Base-by-base conservation (phyloP, 352 stramenopile species). In the Globisporangium lucens region DNA sequence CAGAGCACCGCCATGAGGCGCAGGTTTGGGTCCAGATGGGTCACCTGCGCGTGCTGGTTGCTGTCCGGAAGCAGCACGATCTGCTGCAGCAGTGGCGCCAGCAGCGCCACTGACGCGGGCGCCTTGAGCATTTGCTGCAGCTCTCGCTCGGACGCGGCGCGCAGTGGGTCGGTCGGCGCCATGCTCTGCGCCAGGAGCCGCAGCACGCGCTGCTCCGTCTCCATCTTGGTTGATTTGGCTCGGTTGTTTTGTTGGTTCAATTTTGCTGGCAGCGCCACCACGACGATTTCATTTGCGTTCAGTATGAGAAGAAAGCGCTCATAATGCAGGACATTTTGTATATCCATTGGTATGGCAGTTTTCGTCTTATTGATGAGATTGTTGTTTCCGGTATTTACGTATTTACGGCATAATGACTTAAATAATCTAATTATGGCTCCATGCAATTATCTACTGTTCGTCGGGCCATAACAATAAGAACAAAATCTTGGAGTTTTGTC, bases 1-100 rank as follows among this genome's bases (percentile, higher is more conserved):
- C 87, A 95, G 15, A 95, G 73, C 57, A 85, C 78, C 29, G 79
- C 81, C 53, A 91, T 69, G 17, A 95, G 75, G 52, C 85, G 82
- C 70, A 89, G 62, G 68, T 89, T 71, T 17, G 70, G 46, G 61
- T 91, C 82, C 33, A 83, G 36, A 0, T 66, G 52, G 0, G 53
- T 52, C 41, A 83, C 59, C 9, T 74, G 66, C 36, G 49, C 36
- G n/a, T 77, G 60, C 41, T 81, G 77, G 38, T 83, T 69, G 49
- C 61, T 62, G 20, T 70, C 73, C 2, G 75, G 75, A 7, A 82
- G 57, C 8, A 79, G 69, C 15, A 90, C 75, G 27, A 76, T 74
- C 43, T 83, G 75, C 27, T 83, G 69, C 20, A 91, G 74, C 60
- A 93, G 59, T 15, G 65, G 52, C 17, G 67, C 70, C 0, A 95